Evolutionary conservation across 768 basidiomycete genomes (phyloP).

Genomic region (Termitomyces sp.): DNA sequence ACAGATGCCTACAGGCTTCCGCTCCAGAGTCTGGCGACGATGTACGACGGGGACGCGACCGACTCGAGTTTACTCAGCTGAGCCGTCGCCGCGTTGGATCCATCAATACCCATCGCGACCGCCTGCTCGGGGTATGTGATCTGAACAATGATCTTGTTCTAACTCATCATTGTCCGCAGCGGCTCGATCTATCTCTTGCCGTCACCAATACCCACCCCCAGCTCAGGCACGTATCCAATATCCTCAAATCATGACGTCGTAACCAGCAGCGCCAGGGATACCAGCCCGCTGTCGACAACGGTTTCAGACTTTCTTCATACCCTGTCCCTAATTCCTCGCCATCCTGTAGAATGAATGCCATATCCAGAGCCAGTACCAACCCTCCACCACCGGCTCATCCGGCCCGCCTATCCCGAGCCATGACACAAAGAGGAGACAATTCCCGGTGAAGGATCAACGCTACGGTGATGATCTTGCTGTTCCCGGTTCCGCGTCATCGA

Average conservation of each 20-base stretch:
- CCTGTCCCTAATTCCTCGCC: not conserved
- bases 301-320: not conserved
- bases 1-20: constrained; percentile 30
- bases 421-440: not conserved
- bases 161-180: not conserved
- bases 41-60: constrained; percentile 42
- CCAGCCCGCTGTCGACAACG: constrained; percentile 49
- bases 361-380: constrained; percentile 8
- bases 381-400: constrained; percentile 8
- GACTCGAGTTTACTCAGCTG: constrained; percentile 34
- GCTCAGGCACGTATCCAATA: constrained; percentile 47
- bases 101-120: not conserved
- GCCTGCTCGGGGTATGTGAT: constrained; percentile 26
- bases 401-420: constrained; percentile 14
- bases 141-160: not conserved
- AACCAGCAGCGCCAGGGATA: constrained; percentile 78
- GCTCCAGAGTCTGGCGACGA: no score
- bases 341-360: not conserved
- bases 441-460: no score
- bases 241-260: constrained; percentile 72
- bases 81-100: not conserved
- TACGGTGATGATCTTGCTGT: no score
- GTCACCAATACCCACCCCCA: constrained; percentile 58
- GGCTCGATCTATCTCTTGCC: constrained; percentile 33
- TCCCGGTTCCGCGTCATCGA: no score